Evolutionary conservation across 371 early-diverging fungal species (phyloP).

Genomic region (Apophysomyces elegans): DNA sequence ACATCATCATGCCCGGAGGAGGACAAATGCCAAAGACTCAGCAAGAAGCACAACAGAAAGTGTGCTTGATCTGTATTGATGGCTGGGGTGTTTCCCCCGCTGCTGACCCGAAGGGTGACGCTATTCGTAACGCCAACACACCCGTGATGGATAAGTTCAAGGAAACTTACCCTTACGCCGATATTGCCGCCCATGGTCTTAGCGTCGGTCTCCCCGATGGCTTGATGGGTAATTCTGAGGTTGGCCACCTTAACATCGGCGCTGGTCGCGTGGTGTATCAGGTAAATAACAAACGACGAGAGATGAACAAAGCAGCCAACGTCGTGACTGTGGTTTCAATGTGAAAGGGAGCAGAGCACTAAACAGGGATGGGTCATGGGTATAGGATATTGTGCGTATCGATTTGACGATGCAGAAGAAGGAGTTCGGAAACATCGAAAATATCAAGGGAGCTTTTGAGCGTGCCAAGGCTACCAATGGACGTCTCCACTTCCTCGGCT

Average conservation of each 20-base stretch:
- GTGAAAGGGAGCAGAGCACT: not conserved
- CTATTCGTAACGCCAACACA: constrained; percentile 92
- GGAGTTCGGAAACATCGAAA: constrained; percentile 70
- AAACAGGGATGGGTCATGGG: not conserved
- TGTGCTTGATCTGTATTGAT: constrained; percentile 87
- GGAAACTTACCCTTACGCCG: constrained; percentile 72
- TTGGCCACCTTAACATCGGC: constrained; percentile 99
- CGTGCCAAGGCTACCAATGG: constrained; percentile 85
- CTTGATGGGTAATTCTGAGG: constrained; percentile 99
- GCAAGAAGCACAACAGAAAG: constrained; percentile 60
- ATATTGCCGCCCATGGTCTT: constrained; percentile 95
- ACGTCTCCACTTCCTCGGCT: constrained; percentile 95
- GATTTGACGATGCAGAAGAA: constrained; percentile 87
- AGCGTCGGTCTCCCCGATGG: constrained; percentile 98
- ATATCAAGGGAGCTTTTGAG: constrained; percentile 84
- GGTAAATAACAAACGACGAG: constrained; percentile 50
- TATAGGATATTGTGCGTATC: constrained; percentile 96
- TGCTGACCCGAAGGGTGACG: constrained; percentile 81
- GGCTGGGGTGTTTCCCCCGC: constrained; percentile 94
- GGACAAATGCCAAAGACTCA: constrained; percentile 54
- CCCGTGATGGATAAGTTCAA: constrained; percentile 90
- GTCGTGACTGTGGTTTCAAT: constrained; percentile 19
- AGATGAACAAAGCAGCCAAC: not conserved
- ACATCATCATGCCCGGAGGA: constrained; percentile 57
- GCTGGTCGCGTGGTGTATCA: constrained; percentile 99